Evolutionary conservation across 2,329 filamentous ascomycete genomes (phyloP), one percentile per base, ranked within the genome.

Genomic region (Myrmaecium sp.): DNA sequence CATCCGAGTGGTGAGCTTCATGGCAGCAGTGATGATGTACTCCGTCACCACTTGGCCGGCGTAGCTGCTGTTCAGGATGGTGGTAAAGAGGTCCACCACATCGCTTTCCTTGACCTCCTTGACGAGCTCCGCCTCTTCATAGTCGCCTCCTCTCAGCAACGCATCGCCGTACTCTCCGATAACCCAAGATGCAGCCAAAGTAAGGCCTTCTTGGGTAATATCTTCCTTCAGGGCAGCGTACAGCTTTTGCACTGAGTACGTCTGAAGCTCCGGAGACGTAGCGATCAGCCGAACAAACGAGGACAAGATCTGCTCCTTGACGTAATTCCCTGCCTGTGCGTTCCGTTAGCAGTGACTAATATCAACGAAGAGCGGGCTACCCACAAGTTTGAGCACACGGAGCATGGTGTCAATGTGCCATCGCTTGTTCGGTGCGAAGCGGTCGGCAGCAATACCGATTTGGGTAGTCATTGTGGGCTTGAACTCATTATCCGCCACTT

Each of bases 401-500:
- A 98, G 62, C 75, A 98, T 94, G 3, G 91, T 98, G 46, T 98
- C 89, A 39, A 95, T 77, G 48, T 98, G 89, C 89, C 89, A 98
- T 47, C 89, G 68, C 58, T 95, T 95, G 57, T 89, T 95, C 1
- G 89, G 91, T 2, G 89, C 80, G 53, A 82, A 98, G 37, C 86
- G 74, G 52, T 98, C 89, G 5, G 91, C 89, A 7, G 91, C 89
- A 41, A 98, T 82, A 14, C 89, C 89, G 49, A 98, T 98, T 47
- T 98, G 89, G 28, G 77, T 89, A 2, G 89, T 98, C 84, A 98
- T 94, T 28, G 82, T 81, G 5, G 89, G 81, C 58, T 98, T 98
- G 60, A 98, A 98, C 52, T 98, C 89, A 37, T 91, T 93, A 44
- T 98, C 89, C 29, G 91, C 86, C 27, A 93, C 83, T 51, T 98